phyloP scores from a whole-genome alignment of 371 early-diverging fungal species.

The Homolaphlyctis polyrhiza region DNA sequence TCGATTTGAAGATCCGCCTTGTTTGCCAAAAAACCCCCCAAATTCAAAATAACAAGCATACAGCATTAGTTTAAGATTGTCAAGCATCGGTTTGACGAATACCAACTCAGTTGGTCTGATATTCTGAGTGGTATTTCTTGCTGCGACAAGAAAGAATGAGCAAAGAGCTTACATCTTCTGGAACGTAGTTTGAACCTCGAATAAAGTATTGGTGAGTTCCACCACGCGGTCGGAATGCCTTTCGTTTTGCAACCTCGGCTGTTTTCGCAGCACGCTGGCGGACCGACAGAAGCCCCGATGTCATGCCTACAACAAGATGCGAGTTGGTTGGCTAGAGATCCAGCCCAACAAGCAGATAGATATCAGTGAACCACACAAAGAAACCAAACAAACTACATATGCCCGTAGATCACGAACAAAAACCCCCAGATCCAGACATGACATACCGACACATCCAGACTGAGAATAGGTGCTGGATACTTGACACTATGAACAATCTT shows the following conservation, averaged over 20 bases:
- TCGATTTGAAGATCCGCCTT: conserved; percentile 71
- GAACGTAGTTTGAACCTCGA: conserved; percentile 51
- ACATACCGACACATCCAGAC: conserved; percentile 60
- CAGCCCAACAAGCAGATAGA: too few species aligned
- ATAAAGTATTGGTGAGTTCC: conserved; percentile 61
- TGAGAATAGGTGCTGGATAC: conserved; percentile 86
- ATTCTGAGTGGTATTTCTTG: too few species aligned
- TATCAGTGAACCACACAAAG: not conserved
- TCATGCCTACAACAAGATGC: conserved; percentile 88
- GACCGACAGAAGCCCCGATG: conserved; percentile 81
- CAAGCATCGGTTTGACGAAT: too few species aligned
- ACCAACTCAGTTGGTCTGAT: too few species aligned
- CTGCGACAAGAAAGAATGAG: not conserved
- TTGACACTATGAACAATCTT: conserved; percentile 80
- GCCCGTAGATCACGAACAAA: not conserved
- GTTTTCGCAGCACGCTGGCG: conserved; percentile 64
- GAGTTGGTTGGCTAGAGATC: conserved; percentile 68
- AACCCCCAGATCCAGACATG: conserved; percentile 1
- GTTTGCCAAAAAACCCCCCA: conserved; percentile 3
- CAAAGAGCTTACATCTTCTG: conserved; percentile 21
- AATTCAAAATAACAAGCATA: not conserved
- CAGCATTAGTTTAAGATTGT: too few species aligned
- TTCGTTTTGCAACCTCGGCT: conserved; percentile 17
- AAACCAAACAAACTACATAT: not conserved
- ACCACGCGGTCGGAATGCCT: conserved; percentile 10